Evolutionary conservation across 768 basidiomycete genomes (phyloP).

Genomic region (Amanita polypyramis): DNA sequence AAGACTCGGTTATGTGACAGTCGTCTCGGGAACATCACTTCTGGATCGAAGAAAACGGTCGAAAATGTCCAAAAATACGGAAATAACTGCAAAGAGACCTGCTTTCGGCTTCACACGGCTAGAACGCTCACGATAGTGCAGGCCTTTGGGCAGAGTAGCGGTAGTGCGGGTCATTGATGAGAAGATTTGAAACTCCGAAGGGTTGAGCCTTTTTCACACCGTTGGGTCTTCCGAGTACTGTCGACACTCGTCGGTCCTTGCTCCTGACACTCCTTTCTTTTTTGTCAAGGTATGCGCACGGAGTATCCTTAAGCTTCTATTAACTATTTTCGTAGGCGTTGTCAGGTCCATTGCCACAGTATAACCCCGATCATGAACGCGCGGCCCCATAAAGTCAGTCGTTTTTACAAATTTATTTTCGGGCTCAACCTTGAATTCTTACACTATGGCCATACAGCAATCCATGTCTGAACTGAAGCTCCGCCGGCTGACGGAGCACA

Average conservation of each 20-base stretch:
- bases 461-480: slow-evolving; percentile 98
- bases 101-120: background rate
- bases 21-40: background rate
- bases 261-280: background rate
- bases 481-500: slow-evolving; percentile 87
- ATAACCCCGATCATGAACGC: slow-evolving; percentile 43
- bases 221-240: background rate
- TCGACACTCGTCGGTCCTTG: background rate
- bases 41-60: background rate
- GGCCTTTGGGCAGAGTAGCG: background rate
- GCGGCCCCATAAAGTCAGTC: slow-evolving; percentile 57
- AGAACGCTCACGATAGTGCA: background rate
- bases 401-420: slow-evolving; percentile 5
- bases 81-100: slow-evolving; percentile 2
- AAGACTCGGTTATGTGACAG: background rate
- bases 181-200: slow-evolving; percentile 32
- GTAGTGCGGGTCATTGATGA: slow-evolving; percentile 4
- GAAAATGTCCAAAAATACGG: background rate
- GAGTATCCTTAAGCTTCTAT: background rate
- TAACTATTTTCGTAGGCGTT: background rate
- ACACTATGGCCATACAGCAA: slow-evolving; percentile 35
- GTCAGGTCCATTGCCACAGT: background rate
- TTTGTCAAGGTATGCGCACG: background rate
- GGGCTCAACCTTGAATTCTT: background rate
- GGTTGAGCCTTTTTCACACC: slow-evolving; percentile 11